Base-by-base conservation (phyloP, 345 rosid genomes). In the Brassica incana region DNA sequence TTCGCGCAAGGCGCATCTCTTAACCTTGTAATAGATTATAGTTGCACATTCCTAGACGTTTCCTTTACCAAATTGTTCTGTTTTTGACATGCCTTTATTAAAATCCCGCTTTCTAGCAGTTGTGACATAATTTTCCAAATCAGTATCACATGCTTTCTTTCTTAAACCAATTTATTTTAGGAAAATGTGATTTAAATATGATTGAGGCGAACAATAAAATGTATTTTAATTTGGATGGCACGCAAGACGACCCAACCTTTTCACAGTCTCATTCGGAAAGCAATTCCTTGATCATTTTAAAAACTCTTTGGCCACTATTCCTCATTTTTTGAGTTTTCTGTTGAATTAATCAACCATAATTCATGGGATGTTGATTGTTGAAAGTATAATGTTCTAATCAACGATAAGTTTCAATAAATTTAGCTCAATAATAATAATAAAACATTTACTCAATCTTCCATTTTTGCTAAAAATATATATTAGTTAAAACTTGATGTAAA, bases 91-190 rank as follows among this genome's bases (percentile, higher is more conserved):
- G 64, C 64, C 32, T 60, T 25, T 60, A 25, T 25, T 4, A 60
- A 10, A 60, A 60, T 9, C 25, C 20, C 74, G 4, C 48, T 68
- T 67, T 76, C 68, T 7, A 59, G 27, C 66, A 15, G 15, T 66
- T 36, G n/a, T 59, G 67, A 50, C 73, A 67, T 76, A 67, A 16
- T 67, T 76, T 40, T 59, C 79, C 67, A 76, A 76, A 40, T 68
- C 68, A 67, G 61, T 59, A 59, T 10, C 48, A 76, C 48, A 76
- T 66, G 69, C 30, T 66, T 18, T 65, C 43, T 56, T 65, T 56
- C 30, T 76, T 18, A 68, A 59, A 60, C 74, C 27, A 30, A 61
- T 8, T 32, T 20, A 5, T 48, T 45, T 61, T 45, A 18, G 38
- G 7, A 60, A 69, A 45, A 61, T 69, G 38, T 69, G 63, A 68